Evolutionary conservation across 345 rosid genomes (phyloP).

Genomic region (Moringa oleifera): DNA sequence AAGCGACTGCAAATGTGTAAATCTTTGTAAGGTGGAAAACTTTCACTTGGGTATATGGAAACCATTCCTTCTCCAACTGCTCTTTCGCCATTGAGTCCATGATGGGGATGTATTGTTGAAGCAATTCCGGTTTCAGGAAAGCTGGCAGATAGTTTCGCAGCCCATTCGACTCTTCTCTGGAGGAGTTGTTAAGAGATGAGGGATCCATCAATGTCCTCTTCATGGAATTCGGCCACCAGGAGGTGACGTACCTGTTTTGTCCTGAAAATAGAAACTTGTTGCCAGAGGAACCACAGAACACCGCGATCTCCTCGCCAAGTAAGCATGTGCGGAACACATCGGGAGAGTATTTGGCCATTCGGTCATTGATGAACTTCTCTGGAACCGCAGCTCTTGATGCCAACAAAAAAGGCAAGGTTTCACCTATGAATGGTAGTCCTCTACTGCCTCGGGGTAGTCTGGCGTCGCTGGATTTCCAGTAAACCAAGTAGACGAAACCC

Average conservation of each 20-base stretch:
- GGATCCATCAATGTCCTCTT: slow-evolving; percentile 21
- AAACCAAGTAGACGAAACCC: slow-evolving; percentile 5
- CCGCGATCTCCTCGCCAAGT: no score
- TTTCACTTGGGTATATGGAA: not conserved
- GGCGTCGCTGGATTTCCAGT: slow-evolving; percentile 2
- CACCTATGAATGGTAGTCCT: slow-evolving; percentile 24
- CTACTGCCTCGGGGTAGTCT: slow-evolving; percentile 16
- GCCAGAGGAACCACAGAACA: no score
- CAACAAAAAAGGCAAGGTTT: slow-evolving; percentile 16
- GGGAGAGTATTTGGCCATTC: slow-evolving; percentile 22
- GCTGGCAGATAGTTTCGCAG: no score
- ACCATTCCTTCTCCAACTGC: slow-evolving; percentile 10
- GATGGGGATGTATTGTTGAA: not conserved
- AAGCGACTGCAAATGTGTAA: slow-evolving; percentile 9
- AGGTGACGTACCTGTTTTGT: slow-evolving; percentile 25
- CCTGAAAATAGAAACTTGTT: no score
- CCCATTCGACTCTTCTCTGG: no score
- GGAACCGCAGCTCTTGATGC: slow-evolving; percentile 12
- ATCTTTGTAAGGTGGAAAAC: slow-evolving; percentile 10
- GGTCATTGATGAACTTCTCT: slow-evolving; percentile 23
- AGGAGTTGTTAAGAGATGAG: not conserved
- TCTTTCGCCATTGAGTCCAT: not conserved
- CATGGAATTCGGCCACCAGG: slow-evolving; percentile 32
- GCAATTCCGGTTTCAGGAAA: no score
- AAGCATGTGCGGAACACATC: slow-evolving; percentile 24